Evolutionary conservation across 2,329 filamentous ascomycete genomes (phyloP), one percentile per base, ranked within the genome.

Genomic region (Clarireedia sp.): DNA sequence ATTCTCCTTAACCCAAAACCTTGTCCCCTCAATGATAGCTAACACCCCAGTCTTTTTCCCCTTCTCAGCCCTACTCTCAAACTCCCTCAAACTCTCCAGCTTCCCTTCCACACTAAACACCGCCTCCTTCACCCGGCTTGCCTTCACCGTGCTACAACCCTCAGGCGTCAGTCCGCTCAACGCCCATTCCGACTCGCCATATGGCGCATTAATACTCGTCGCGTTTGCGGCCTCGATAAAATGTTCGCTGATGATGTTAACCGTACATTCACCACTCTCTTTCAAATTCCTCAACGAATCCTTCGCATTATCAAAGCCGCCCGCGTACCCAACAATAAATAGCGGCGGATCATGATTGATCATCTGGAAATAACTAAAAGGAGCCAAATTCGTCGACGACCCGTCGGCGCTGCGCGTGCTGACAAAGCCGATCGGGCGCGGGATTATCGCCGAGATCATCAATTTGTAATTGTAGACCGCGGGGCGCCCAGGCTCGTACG

Each of bases 1-100:
- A 72, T 96, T 92, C 68, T 95, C 89, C 52, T 91, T 75, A 2
- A 85, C 90, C 90, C 91, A 96, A 68, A 96, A 96, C 26, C 85
- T 78, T 36, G 87, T 84, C 0, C 90, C 92, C 73, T 96, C 90
- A 12, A 96, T 76, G 36, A 95, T 79, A 1, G 81, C 86, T 60
- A 96, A 67, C 3, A 86, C 85, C 1, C 86, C 83, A 1, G 86
- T 86, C 75, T 84, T 90, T 73, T 85, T 86, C 2, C 88, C 90
- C 0, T 86, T 85, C 2, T 73, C 82, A 0, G 76, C 76, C 51
- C 78, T 78, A 69, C 85, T 89, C 70, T 92, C 85, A 72, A 89
- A 95, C 72, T 96, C 90, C 65, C 73, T 84, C 72, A 71, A 76
- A 75, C 83, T 83, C 59, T 92, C 80, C 46, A 96, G 70, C 71